A percentile compares a stretch with the other conserved stretches of the same genome.
phyloP scores from a whole-genome alignment of 2,329 filamentous ascomycete genomes.

The Penicillium sclerotigenum region DNA sequence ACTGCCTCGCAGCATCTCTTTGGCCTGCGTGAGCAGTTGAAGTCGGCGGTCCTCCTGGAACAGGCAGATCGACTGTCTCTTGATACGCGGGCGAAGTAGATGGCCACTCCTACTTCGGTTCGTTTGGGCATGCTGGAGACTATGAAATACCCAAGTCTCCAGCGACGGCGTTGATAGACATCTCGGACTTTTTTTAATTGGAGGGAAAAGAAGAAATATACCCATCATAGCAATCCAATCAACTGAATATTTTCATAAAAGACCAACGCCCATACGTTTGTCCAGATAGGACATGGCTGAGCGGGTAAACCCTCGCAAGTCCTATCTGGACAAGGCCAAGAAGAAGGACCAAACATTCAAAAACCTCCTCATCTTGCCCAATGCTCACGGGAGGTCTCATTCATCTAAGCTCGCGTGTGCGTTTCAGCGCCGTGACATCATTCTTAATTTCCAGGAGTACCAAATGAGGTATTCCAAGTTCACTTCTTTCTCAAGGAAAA shows the following conservation, averaged over 20 bases:
- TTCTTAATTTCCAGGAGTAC: not conserved
- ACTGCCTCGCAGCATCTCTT: conserved; percentile 55
- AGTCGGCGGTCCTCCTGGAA: conserved; percentile 54
- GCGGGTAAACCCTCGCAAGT: not conserved
- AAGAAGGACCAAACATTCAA: not conserved
- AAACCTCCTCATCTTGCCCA: too few relatives aligned
- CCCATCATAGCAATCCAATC: not conserved
- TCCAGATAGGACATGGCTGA: not conserved
- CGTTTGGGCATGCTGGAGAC: not conserved
- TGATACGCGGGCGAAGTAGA: conserved; percentile 58
- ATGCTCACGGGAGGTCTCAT: not conserved
- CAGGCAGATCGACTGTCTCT: conserved; percentile 58
- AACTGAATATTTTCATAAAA: not conserved
- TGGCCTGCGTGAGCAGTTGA: conserved; percentile 54
- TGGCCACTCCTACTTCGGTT: not conserved
- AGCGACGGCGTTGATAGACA: not conserved
- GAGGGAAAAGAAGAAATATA: conserved; percentile 2
- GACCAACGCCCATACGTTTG: too few relatives aligned
- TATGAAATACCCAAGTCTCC: not conserved
- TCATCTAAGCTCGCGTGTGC: not conserved
- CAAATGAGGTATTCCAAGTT: not conserved
- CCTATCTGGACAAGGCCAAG: not conserved
- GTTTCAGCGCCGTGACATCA: too few relatives aligned
- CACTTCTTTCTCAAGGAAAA: not conserved
- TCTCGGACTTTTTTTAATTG: not conserved